These are phyloP conservation scores for Phytophthora palmivora DNA, from an alignment of 352 stramenopile species.

Conservation along the genomic window DNA sequence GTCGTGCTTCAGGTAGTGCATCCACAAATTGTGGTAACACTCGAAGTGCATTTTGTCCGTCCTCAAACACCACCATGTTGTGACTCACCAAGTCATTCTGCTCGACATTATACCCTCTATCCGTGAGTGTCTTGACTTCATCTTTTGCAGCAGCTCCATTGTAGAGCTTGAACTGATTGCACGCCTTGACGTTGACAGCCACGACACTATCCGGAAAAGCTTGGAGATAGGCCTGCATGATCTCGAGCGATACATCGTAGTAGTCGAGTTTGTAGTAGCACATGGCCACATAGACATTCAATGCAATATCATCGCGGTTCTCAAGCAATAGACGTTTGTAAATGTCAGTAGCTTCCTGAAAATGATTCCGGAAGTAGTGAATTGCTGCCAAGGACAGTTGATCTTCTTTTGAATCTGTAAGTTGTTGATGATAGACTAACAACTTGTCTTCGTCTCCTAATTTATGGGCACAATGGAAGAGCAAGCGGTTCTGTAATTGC, in stretches of 20 bases:
- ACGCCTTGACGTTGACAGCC: conserved; percentile 97
- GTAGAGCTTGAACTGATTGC: conserved; percentile 97
- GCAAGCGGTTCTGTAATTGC: conserved; percentile 91
- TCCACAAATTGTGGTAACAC: conserved; percentile 94
- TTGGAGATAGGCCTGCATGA: conserved; percentile 96
- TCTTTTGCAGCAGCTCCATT: conserved; percentile 96
- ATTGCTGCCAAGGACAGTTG: conserved; percentile 96
- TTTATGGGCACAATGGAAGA: conserved; percentile 96
- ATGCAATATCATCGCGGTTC: conserved; percentile 95
- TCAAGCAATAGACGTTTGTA: conserved; percentile 96
- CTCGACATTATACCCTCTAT: conserved; percentile 90
- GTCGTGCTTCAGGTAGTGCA: conserved; percentile 92
- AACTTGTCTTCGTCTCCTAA: conserved; percentile 95
- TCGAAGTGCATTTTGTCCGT: conserved; percentile 93
- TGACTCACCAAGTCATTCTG: conserved; percentile 96
- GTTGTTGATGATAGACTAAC: conserved; percentile 94
- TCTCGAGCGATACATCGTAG: conserved; percentile 97
- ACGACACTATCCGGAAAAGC: conserved; percentile 91
- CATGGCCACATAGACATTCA: conserved; percentile 99
- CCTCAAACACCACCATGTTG: conserved; percentile 97
- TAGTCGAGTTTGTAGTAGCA: conserved; percentile 99
- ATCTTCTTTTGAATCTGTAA: conserved; percentile 93
- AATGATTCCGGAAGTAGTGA: conserved; percentile 95
- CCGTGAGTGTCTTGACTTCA: conserved; percentile 92
- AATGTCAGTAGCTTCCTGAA: conserved; percentile 95